Evolutionary conservation across 2,329 filamentous ascomycete genomes (phyloP), one percentile per base, ranked within the genome.

Genomic region (Penicillium sp.): DNA sequence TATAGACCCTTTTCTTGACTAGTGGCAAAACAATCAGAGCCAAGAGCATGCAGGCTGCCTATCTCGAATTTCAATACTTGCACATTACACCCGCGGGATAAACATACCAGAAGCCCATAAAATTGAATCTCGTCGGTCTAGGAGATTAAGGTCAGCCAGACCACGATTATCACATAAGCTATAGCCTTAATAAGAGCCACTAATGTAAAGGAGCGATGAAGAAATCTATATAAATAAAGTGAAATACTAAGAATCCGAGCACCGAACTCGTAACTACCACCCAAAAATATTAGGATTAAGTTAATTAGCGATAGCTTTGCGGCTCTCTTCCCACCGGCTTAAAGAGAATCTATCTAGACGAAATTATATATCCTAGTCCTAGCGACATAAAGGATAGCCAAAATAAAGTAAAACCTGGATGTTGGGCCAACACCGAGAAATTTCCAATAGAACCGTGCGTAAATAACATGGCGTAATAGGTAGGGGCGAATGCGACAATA

Each of bases 1-100:
- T 46, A 22, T 63, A 63, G 20, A 63, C 53, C 49, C 58, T 44
- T 46, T 57, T 61, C 35, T 51, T 58, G 5, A 63, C 51, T 18
- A 61, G 12, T 9, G 53, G 61, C 6, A 63, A 26, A n/a, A 59
- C 22, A 12, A 53, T 20, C 0, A 61, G 49, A 37, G 58, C 47
- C 15, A 59, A 46, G 4, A 63, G 35, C 35, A 61, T 46, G 49
- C 58, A 48, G n/a, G 41, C 48, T 12, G 53, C 42, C 56, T 58
- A 25, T 31, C 31, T 31, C 33, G 4, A 18, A 4, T 1, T 4
- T 45, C 18, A 45, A n/a, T 27, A 45, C n/a, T 44, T 44, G 22
- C 20, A 43, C 18, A 29, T 14, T 2, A 22, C 25, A n/a, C 31
- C 9, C 1, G 11, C 11, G 15, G 5, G 20, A 2, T n/a, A 44